phyloP scores from a whole-genome alignment of 768 basidiomycete genomes.

The Candolleomyces eurysporus region DNA sequence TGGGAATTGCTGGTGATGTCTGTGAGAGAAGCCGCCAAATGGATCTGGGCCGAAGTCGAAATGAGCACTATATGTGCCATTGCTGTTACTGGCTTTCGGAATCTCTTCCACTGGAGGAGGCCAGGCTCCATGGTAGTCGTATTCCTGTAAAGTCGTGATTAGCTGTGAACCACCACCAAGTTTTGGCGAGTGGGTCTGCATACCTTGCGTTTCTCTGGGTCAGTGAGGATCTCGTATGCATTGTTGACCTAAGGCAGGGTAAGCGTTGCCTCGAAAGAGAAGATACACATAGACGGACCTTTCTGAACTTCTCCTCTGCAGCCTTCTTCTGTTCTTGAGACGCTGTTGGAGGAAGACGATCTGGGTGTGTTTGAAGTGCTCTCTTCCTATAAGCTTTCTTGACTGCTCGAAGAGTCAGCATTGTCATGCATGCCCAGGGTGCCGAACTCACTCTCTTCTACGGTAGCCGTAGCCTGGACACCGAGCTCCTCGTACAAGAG shows the following conservation, averaged over 20 bases:
- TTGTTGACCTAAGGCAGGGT: constrained; percentile 56
- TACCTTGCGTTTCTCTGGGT: constrained; percentile 58
- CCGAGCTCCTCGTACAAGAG: constrained; percentile 67
- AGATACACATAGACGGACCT: constrained; percentile 21
- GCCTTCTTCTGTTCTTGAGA: constrained; percentile 54
- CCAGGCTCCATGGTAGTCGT: constrained; percentile 73
- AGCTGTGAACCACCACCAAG: constrained; percentile 2
- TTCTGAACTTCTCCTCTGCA: constrained; percentile 57
- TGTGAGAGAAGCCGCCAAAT: constrained; percentile 31
- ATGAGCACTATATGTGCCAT: constrained; percentile 16
- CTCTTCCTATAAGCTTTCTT: constrained; percentile 75
- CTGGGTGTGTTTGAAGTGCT: constrained; percentile 75
- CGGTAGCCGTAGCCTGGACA: constrained; percentile 48
- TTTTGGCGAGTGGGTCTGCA: constrained; percentile 13
- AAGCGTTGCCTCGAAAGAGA: background rate
- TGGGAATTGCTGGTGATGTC: constrained; percentile 24
- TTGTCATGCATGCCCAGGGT: background rate
- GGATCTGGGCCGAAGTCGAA: constrained; percentile 39
- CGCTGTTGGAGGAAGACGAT: constrained; percentile 58
- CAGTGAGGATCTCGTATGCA: constrained; percentile 72
- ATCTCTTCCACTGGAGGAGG: constrained; percentile 53
- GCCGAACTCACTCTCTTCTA: constrained; percentile 53
- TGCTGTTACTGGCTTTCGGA: constrained; percentile 9
- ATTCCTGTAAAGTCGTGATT: constrained; percentile 39
- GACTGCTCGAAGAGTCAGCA: constrained; percentile 39